Base-by-base conservation (phyloP, 2,329 filamentous ascomycete genomes). In the Meredithiella fracta region DNA sequence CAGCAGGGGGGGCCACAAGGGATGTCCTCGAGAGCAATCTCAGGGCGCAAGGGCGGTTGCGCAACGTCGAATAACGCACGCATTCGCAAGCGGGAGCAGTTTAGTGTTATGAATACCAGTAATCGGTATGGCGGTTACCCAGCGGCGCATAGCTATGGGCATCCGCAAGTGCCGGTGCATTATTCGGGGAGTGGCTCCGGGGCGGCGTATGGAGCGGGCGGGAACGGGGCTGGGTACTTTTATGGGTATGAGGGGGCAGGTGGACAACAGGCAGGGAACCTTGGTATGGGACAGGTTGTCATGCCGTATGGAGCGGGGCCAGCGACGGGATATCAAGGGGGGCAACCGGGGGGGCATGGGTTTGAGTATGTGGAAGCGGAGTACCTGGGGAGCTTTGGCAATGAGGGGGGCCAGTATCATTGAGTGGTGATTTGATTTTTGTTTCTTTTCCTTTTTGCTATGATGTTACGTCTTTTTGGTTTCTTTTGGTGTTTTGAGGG, bases 31-130 rank as follows among this genome's bases (percentile, higher is more conserved):
- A 63, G 64, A 54, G 65, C 67, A 47, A 22, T 64, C 15, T 66
- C 67, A 22, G 64, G 67, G 1, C 63, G 64, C 51, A 67, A 65
- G 50, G 67, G 67, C 55, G 68, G 67, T 7, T 63, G 61, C 17
- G 64, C 66, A 6, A 62, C 66, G 9, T 65, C 62, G 55, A 64
- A 62, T 40, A 58, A 58, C 22, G 56, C 56, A 11, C 56, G 56
- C n/a, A 47, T 58, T 37, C 51, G 56, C 47, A 58, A 58, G 51
- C 51, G 56, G 22, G 56, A 58, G 38, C 25, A 34, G 2, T 57
- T 47, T 34, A 25, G 42, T 15, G 23, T 54, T 11, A 44, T 37
- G 8, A 25, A 22, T 17, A 26, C 37, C n/a, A n/a, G n/a, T n/a
- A n/a, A n/a, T 1, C 51, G 56, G 22, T 58, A 58, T 11, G 44